phyloP scores from a whole-genome alignment of 2,329 filamentous ascomycete species.

The Colletotrichum truncatum region DNA sequence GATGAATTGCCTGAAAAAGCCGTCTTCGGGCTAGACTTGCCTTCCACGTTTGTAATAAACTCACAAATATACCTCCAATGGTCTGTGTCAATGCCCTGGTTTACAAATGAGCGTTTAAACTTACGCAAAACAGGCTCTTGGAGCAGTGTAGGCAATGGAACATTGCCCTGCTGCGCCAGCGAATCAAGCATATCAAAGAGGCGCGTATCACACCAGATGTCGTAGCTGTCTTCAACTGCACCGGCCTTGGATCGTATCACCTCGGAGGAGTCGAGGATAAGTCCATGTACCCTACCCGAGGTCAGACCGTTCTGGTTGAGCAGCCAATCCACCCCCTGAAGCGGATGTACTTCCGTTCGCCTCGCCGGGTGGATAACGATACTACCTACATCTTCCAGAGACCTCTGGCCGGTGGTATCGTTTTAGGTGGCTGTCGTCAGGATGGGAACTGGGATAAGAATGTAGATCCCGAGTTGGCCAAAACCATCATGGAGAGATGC shows the following conservation, averaged over 20 bases:
- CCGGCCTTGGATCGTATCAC: constrained; percentile 77
- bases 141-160: constrained; percentile 81
- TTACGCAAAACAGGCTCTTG: constrained; percentile 56
- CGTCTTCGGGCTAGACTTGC: constrained; percentile 44
- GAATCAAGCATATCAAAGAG: constrained; percentile 76
- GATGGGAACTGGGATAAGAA: constrained; percentile 42
- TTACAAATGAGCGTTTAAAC: neutral
- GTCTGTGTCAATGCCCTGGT: constrained; percentile 35
- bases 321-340: constrained; percentile 46
- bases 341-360: constrained; percentile 49
- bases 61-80: constrained; percentile 87
- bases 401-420: constrained; percentile 42
- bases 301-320: constrained; percentile 63
- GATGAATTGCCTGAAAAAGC: constrained; percentile 43
- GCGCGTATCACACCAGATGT: constrained; percentile 70
- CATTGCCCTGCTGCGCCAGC: constrained; percentile 71
- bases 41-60: constrained; percentile 63
- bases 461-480: constrained; percentile 39
- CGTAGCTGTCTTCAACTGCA: constrained; percentile 77
- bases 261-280: constrained; percentile 85
- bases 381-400: constrained; percentile 55
- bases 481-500: constrained; percentile 43
- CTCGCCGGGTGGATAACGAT: constrained; percentile 49
- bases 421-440: constrained; percentile 44
- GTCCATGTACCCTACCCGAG: constrained; percentile 78